Evolutionary conservation across 352 stramenopile genomes (phyloP).

Genomic region (Phytopythium aichiense): DNA sequence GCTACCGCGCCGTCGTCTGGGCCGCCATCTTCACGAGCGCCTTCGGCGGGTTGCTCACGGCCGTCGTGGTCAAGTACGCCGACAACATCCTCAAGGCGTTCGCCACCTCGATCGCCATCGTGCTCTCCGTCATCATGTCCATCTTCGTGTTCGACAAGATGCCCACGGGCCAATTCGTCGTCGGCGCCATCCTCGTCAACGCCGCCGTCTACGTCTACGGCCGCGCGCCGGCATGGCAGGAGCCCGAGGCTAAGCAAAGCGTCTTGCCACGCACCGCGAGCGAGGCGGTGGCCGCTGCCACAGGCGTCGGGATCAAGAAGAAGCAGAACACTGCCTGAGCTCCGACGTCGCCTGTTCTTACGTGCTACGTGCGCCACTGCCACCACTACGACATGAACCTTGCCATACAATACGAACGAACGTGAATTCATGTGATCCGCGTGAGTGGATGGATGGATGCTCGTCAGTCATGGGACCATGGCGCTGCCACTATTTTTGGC

Average conservation of each 20-base stretch:
- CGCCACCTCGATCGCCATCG: conserved; percentile 76
- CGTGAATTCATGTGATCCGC: neutral
- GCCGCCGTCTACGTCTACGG: conserved; percentile 76
- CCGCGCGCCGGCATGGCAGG: conserved; percentile 42
- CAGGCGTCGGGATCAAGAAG: neutral
- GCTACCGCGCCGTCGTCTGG: conserved; percentile 78
- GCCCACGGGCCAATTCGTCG: conserved; percentile 65
- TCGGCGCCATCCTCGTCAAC: conserved; percentile 78
- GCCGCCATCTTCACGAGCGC: conserved; percentile 61
- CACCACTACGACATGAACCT: neutral
- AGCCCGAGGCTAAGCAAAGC: conserved; percentile 5
- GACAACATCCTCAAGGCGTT: conserved; percentile 89
- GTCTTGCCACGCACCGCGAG: conserved; percentile 12
- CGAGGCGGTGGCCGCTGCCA: neutral
- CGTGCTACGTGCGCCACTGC: neutral
- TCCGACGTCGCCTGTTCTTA: neutral
- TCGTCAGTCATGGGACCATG: too few relatives aligned
- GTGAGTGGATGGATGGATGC: too few relatives aligned
- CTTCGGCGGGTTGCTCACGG: conserved; percentile 73
- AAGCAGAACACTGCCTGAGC: conserved; percentile 7
- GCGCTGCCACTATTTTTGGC: too few relatives aligned
- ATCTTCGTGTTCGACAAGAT: conserved; percentile 84
- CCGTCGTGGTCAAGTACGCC: conserved; percentile 83
- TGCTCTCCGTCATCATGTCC: conserved; percentile 79
- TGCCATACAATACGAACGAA: neutral